A percentile compares a stretch with the other conserved stretches of the same genome.
These are phyloP conservation scores for Clitoria ternatea DNA, from an alignment of 306 rosid genomes.

Conservation along the genomic window DNA sequence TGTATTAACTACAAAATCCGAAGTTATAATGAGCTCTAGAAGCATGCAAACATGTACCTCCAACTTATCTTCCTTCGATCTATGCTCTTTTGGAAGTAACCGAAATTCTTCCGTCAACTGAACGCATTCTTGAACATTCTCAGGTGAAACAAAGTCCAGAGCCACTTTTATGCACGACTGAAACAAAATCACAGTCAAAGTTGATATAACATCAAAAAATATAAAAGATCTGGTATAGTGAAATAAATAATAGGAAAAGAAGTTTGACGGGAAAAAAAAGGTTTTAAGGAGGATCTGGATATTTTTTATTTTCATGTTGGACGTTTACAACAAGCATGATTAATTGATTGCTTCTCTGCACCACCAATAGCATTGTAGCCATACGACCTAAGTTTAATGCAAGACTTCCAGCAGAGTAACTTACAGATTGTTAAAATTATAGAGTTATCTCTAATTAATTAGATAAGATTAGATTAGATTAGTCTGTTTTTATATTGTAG, in stretches of 20 bases:
- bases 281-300: neutral
- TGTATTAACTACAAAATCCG: neutral
- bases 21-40: constrained; percentile 13
- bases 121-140: constrained; percentile 55
- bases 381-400: neutral
- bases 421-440: no score
- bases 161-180: constrained; percentile 73
- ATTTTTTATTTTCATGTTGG: neutral
- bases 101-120: constrained; percentile 57
- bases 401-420: neutral
- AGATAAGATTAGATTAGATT: no score
- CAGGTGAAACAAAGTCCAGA: constrained; percentile 63
- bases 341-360: neutral
- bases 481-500: no score
- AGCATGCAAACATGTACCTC: constrained; percentile 42
- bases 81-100: constrained; percentile 49
- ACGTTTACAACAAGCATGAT: neutral
- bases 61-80: constrained; percentile 61
- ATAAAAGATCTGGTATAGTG: neutral
- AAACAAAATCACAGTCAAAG: constrained; percentile 27
- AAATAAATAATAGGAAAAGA: neutral
- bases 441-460: no score
- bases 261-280: neutral
- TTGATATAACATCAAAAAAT: constrained; percentile 3
- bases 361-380: neutral